phyloP scores from a whole-genome alignment of 2,329 filamentous ascomycete genomes.

The Fusarium napiforme region DNA sequence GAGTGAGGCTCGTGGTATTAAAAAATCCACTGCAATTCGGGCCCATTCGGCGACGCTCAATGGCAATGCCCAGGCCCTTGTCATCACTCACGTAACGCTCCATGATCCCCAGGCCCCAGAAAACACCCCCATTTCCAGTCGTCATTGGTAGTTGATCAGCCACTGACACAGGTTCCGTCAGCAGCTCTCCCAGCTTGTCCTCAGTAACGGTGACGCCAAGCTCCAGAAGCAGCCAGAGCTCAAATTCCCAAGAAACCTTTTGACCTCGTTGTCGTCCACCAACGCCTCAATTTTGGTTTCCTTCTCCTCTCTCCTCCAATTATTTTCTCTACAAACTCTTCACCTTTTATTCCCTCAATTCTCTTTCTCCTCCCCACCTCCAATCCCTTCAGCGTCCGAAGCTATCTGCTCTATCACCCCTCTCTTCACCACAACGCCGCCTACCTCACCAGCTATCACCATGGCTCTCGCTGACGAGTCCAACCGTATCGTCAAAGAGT shows the following conservation, averaged over 20 bases:
- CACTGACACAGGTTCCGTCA: constrained; percentile 46
- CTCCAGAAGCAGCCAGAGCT: constrained; percentile 48
- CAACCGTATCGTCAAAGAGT: constrained; percentile 82
- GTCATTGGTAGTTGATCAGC: constrained; percentile 43
- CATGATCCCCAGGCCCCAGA: constrained; percentile 32
- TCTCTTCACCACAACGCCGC: constrained; percentile 64
- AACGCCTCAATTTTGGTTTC: constrained; percentile 33
- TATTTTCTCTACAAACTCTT: constrained; percentile 24
- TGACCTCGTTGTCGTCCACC: constrained; percentile 45
- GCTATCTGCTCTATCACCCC: constrained; percentile 65
- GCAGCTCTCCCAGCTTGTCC: constrained; percentile 64
- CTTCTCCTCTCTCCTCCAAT: constrained; percentile 45
- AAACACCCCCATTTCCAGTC: constrained; percentile 17
- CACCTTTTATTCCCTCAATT: constrained; percentile 25
- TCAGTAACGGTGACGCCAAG: constrained; percentile 58
- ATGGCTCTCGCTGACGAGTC: constrained; percentile 78
- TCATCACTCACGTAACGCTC: constrained; percentile 30
- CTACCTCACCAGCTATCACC: constrained; percentile 65
- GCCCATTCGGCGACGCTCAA: constrained; percentile 28
- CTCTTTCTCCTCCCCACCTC: constrained; percentile 40
- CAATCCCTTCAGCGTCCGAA: constrained; percentile 51
- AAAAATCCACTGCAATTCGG: constrained; percentile 34
- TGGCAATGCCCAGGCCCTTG: constrained; percentile 3
- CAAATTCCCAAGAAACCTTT: constrained; percentile 40
- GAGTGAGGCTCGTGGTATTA: constrained; percentile 26